Percentiles rank a stretch among this genome's conserved stretches.
Conservation (phyloP, 2,329 filamentous ascomycete species). For the Calonectria ilicicola region DNA sequence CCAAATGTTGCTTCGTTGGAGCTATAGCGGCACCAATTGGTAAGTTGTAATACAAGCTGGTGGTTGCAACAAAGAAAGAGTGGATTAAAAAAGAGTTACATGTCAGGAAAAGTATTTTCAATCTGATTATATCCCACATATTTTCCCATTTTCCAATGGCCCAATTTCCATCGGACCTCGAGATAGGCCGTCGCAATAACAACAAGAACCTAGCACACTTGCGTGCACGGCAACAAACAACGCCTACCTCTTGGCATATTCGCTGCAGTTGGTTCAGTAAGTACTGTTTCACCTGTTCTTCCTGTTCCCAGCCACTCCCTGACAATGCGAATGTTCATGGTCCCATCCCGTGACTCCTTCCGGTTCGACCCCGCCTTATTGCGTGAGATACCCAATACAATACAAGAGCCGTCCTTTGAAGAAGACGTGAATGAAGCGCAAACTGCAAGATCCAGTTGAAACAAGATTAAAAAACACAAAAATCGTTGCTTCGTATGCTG, state of each 20-base stretch:
- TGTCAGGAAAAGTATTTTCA: neutral
- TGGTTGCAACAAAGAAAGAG: neutral
- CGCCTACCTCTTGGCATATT: conserved; percentile 11
- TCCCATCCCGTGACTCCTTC: conserved; percentile 8
- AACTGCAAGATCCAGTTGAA: conserved; percentile 18
- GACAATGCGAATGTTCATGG: conserved; percentile 13
- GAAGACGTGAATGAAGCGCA: conserved; percentile 4
- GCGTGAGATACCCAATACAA: neutral
- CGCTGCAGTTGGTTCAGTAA: conserved; percentile 28
- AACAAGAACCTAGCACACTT: conserved; percentile 1
- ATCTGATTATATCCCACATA: conserved; percentile 10
- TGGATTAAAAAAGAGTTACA: conserved; percentile 2
- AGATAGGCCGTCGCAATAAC: neutral
- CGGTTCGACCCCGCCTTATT: neutral
- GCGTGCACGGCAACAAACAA: conserved; percentile 16
- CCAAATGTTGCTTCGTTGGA: neutral
- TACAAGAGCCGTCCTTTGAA: conserved; percentile 6
- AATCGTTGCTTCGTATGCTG: conserved; percentile 20
- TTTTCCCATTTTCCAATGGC: neutral
- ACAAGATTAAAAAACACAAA: conserved; percentile 10
- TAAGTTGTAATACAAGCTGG: no score
- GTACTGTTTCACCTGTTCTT: conserved; percentile 39
- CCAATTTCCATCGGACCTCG: neutral
- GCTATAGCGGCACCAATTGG: neutral
- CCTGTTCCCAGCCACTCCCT: conserved; percentile 1